Conservation (phyloP, 371 early-diverging fungal species). For the Saksenaea vasiformis region DNA sequence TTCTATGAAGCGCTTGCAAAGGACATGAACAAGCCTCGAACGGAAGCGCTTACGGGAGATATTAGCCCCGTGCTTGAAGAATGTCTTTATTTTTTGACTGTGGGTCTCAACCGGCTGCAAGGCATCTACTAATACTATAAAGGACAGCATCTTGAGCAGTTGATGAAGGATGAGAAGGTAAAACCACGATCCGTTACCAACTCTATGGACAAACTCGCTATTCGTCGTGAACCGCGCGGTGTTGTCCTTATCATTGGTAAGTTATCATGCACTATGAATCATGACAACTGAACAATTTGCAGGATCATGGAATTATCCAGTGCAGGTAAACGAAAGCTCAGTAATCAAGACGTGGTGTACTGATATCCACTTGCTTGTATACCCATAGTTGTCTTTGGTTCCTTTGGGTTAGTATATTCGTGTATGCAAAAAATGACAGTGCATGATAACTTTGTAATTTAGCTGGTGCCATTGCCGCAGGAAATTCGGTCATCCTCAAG, state of each 20-base stretch:
- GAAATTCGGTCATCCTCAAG: constrained; percentile 78
- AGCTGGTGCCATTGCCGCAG: constrained; percentile 85
- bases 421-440: neutral
- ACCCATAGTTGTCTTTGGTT: constrained; percentile 14
- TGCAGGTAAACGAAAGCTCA: constrained; percentile 25
- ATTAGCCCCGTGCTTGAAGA: constrained; percentile 60
- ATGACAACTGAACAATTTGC: neutral
- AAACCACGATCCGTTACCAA: constrained; percentile 28
- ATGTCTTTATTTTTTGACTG: constrained; percentile 44
- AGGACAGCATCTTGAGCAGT: constrained; percentile 57
- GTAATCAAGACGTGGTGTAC: neutral
- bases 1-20: constrained; percentile 61
- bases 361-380: neutral
- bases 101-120: neutral
- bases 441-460: neutral
- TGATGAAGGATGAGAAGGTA: constrained; percentile 55
- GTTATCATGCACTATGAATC: neutral
- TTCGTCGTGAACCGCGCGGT: constrained; percentile 80
- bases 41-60: constrained; percentile 62
- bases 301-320: constrained; percentile 53
- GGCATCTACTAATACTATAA: neutral
- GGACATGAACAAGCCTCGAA: constrained; percentile 69
- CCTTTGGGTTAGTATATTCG: constrained; percentile 27
- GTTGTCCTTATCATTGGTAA: constrained; percentile 61
- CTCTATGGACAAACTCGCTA: constrained; percentile 40